Evolutionary conservation across 2,329 filamentous ascomycete genomes (phyloP).

Genomic region (Mycocentrospora acerina): DNA sequence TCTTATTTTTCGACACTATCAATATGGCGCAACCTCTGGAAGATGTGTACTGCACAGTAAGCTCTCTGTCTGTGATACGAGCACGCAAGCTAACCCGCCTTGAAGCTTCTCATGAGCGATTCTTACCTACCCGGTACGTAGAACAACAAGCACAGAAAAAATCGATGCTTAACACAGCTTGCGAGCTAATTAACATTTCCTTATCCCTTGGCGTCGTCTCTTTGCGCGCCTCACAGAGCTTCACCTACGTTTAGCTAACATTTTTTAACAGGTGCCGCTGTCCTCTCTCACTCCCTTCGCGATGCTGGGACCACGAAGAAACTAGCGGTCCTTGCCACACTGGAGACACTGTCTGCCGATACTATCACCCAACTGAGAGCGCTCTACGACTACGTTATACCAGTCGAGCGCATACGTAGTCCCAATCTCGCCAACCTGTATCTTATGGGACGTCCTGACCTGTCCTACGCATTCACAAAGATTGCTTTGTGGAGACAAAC

Average conservation of each 20-base stretch:
- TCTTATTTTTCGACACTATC: constrained; percentile 4
- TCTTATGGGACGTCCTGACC: constrained; percentile 87
- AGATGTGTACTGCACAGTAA: constrained; percentile 68
- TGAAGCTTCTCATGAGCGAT: constrained; percentile 87
- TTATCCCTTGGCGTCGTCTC: too few relatives aligned
- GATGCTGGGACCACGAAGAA: constrained; percentile 87
- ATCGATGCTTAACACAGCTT: too few relatives aligned
- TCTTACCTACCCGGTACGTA: constrained; percentile 81
- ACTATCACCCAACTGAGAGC: constrained; percentile 78
- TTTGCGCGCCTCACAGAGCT: too few relatives aligned
- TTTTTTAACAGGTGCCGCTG: constrained; percentile 70
- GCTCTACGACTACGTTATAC: constrained; percentile 85
- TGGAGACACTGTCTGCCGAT: constrained; percentile 73
- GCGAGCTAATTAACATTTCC: too few relatives aligned
- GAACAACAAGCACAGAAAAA: neutral
- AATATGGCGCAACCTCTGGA: constrained; percentile 46
- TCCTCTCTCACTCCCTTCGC: constrained; percentile 90
- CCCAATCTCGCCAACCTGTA: constrained; percentile 77
- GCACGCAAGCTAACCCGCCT: constrained; percentile 26
- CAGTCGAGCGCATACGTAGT: constrained; percentile 78
- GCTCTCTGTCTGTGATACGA: constrained; percentile 26
- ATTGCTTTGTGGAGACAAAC: constrained; percentile 90
- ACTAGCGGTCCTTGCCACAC: constrained; percentile 79
- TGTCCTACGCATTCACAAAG: constrained; percentile 94
- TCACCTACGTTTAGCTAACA: constrained; percentile 8